Conservation (phyloP, 345 rosid species). For the Camelina sativa region DNA sequence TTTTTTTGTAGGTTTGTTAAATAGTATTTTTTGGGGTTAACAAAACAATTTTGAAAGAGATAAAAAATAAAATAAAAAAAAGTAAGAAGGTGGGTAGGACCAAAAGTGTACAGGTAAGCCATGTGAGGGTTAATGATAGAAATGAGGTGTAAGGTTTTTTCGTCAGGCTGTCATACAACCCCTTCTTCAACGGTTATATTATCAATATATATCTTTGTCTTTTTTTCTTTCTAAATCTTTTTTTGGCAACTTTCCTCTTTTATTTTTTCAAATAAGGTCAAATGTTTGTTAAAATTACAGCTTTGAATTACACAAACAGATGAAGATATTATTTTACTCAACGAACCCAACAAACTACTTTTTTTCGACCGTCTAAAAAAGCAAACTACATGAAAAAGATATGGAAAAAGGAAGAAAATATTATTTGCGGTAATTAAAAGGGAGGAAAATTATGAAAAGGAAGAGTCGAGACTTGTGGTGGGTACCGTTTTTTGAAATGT, state of each 20-base stretch:
- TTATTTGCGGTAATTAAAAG: background rate
- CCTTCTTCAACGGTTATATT: constrained; percentile 57
- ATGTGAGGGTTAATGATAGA: constrained; percentile 69
- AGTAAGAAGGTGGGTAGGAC: constrained; percentile 44
- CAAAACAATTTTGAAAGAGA: background rate
- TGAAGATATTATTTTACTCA: background rate
- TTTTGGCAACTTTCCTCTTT: constrained; percentile 24
- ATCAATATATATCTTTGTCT: constrained; percentile 14
- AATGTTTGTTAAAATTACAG: background rate
- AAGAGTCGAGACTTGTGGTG: background rate
- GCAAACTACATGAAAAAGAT: background rate
- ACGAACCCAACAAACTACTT: background rate
- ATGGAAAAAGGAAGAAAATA: background rate
- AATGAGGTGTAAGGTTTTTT: constrained; percentile 40
- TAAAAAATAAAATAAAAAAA: background rate
- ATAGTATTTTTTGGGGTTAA: background rate
- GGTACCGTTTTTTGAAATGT: background rate
- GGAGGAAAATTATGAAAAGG: background rate
- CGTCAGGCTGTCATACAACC: constrained; percentile 59
- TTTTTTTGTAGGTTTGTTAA: constrained; percentile 8
- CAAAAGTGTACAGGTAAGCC: constrained; percentile 50
- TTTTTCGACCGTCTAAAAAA: background rate
- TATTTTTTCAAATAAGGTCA: background rate
- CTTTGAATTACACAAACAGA: background rate
- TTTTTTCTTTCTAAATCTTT: background rate